Conservation (phyloP, 371 early-diverging fungal genomes). For the Rhizopus sp. region DNA sequence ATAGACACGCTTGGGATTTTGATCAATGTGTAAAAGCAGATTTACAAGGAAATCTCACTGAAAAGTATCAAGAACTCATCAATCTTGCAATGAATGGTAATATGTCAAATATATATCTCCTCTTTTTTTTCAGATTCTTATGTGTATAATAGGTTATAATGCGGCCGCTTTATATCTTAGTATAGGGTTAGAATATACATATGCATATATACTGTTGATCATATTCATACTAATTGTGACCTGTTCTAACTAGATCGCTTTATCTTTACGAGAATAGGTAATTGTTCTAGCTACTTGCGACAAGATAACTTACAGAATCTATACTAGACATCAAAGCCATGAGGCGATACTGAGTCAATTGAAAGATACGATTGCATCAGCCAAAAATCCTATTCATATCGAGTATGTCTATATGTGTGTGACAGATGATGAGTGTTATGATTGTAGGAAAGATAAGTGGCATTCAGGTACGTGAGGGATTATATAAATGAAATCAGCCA, state of each 20-base stretch:
- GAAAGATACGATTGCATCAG: background rate
- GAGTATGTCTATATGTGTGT: slow-evolving; percentile 1
- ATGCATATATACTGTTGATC: background rate
- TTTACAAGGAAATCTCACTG: background rate
- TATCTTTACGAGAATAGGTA: background rate
- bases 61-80: background rate
- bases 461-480: background rate
- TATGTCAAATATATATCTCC: background rate
- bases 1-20: background rate
- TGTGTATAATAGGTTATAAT: background rate
- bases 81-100: slow-evolving; percentile 1
- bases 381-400: background rate
- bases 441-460: slow-evolving; percentile 1
- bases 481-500: background rate
- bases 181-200: background rate
- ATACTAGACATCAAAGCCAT: slow-evolving; percentile 1
- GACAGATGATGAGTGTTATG: slow-evolving; percentile 2
- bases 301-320: background rate
- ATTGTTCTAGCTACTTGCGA: background rate
- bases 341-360: background rate
- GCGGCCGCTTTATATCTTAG: background rate
- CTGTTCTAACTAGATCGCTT: background rate
- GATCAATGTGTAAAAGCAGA: slow-evolving; percentile 1
- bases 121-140: background rate
- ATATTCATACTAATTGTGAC: background rate